Evolutionary conservation across 2,329 filamentous ascomycete genomes (phyloP), one percentile per base, ranked within the genome.

Genomic region (Aureobasidium sp.): DNA sequence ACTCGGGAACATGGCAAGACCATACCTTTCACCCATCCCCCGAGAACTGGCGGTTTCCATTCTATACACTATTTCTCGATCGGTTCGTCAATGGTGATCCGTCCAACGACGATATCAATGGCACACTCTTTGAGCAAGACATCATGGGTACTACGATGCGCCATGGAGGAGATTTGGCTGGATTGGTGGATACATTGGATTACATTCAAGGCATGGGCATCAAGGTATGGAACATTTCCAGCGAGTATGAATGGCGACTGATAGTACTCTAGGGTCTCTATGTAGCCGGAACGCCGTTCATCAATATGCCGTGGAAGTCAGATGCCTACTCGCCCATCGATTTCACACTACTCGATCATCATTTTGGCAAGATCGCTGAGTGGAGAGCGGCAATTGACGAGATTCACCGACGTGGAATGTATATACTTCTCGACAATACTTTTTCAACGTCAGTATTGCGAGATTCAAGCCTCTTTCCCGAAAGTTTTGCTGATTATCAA

Each of bases 381-480:
- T 87, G 84, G 83, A 80, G 84, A 67, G 71, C 75, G 48, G 79
- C 80, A 1, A 81, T 87, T 56, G 74, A 79, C 8, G 83, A 83
- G 52, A 84, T 87, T n/a, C 85, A 88, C 67, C 71, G 72, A 4
- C 77, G 82, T 34, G 81, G 78, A 56, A 87, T 88, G 84, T 87
- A 86, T 73, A 83, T 87, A 45, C 74, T 88, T 37, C 72, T 87
- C 62, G 85, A 87, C 69, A 87, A 87, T 68, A 87, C 85, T 2
- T 79, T 87, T 69, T 79, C 82, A 49, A 88, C 85, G 53, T 57
- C 12, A 31, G 53, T 45, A 39, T 17, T 5, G 20, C 31, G 20
- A 20, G 3, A 25, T 25, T 0, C 11, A 12, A 2, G 3, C 7
- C 2, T 8, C 8, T 3, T 17, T 5, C 27, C 8, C 2, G 9